Evolutionary conservation across 257 asterid genomes (phyloP).

Genomic region (Solanum sejunctum): DNA sequence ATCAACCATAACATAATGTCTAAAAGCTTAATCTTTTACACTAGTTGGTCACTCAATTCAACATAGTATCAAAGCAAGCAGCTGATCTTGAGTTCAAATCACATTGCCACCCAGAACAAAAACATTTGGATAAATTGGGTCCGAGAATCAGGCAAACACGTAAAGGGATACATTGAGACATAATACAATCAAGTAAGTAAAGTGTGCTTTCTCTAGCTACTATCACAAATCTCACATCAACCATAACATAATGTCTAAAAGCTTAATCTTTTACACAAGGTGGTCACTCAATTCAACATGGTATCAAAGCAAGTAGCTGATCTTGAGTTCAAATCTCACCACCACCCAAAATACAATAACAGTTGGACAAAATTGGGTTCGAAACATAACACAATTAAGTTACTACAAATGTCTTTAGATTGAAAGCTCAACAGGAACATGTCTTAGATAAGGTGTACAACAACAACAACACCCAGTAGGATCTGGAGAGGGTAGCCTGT

Average conservation of each 20-base stretch:
- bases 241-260: neutral
- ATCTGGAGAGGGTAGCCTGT: no score
- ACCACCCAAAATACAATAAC: neutral
- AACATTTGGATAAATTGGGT: neutral
- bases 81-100: no score
- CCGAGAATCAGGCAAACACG: neutral
- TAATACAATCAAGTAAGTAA: neutral
- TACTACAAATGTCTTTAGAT: neutral
- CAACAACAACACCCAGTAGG: no score
- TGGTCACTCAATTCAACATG: neutral
- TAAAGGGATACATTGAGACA: neutral
- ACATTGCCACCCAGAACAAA: neutral
- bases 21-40: neutral
- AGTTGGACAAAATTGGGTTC: neutral
- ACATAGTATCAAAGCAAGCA: neutral
- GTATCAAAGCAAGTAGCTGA: neutral
- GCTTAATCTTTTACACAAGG: neutral
- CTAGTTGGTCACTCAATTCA: neutral
- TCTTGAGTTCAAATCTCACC: no score
- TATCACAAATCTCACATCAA: neutral
- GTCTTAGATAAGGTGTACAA: neutral
- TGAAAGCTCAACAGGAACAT: neutral
- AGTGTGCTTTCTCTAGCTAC: neutral
- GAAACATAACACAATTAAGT: neutral
- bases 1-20: neutral